Base-by-base conservation (phyloP, 345 rosid genomes). In the Lagerstroemia speciosa region DNA sequence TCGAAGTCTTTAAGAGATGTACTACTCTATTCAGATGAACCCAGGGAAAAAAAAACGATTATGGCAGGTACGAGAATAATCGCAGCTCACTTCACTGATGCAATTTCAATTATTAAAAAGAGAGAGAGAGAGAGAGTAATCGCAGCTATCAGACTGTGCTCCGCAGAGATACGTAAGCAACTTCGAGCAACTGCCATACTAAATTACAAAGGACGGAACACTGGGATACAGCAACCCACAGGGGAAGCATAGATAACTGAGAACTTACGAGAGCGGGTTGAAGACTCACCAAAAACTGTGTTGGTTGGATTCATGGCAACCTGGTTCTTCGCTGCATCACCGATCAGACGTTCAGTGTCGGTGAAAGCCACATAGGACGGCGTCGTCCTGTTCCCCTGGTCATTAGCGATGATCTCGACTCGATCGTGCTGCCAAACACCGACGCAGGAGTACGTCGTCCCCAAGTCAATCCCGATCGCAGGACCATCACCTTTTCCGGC, bases 261-360 rank as follows among this genome's bases (percentile, higher is more conserved):
- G 1, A 22, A n/a, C 3, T 26, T 3, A 26, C 11, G 8, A 55
- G 24, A 55, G 10, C 6, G 12, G 16, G 26, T 8, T 16, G 61
- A 24, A 55, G 5, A 55, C 61, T 26, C 61, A 55, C 61, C 61
- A 31, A 55, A 55, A 67, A 76, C 79, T 32, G 79, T 71, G 79
- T 76, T 76, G 45, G 34, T 24, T 0, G 78, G 78, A 38, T 75
- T 75, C 75, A 76, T 76, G 64, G 76, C 79, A 26, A 76, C 79
- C 73, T 76, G 79, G 30, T 76, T 76, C 76, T 76, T 75, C 20
- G 78, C 78, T 1, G 78, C 78, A 33, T 72, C 79, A 1, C 79
- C 79, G 48, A 76, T 76, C 67, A 76, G 32, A 17, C 79, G 71
- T 72, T 75, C 78, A 5, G 76, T 64, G 26, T 76, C 76, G 20